Evolutionary conservation across 106 monocot species (phyloP).

Genomic region (Dioscorea dumetorum): DNA sequence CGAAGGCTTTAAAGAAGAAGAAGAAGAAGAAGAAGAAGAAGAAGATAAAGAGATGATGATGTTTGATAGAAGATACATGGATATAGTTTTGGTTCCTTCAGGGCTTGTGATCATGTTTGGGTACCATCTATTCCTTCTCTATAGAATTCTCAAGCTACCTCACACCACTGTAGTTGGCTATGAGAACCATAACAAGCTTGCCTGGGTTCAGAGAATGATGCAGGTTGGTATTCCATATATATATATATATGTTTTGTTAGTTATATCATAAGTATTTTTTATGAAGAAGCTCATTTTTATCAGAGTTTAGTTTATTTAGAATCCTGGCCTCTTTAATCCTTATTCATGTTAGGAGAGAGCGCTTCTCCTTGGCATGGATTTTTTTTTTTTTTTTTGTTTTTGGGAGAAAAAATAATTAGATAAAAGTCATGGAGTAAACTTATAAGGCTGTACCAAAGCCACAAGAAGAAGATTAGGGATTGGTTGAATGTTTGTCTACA

Average conservation of each 20-base stretch:
- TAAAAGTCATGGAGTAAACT: no score
- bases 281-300: no score
- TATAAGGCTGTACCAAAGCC: no score
- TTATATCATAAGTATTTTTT: not conserved
- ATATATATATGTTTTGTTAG: not conserved
- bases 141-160: conserved; percentile 52
- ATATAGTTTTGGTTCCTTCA: conserved; percentile 61
- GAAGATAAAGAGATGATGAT: conserved; percentile 19
- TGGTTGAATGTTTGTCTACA: no score
- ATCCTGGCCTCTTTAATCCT: no score
- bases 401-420: no score
- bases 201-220: conserved; percentile 75
- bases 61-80: conserved; percentile 37
- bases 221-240: conserved; percentile 18
- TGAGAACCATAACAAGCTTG: conserved; percentile 84
- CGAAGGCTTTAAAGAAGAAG: not conserved
- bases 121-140: conserved; percentile 77
- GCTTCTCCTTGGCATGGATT: no score
- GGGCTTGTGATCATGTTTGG: conserved; percentile 62
- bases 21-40: conserved; percentile 4
- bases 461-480: no score
- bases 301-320: no score
- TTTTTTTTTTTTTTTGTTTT: no score
- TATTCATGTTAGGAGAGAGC: no score
- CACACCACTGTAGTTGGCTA: conserved; percentile 67